Percentiles rank a stretch among this genome's conserved stretches.
Evolutionary conservation across 2,329 filamentous ascomycete species (phyloP).

Genomic region (Coleophoma cylindrospora): DNA sequence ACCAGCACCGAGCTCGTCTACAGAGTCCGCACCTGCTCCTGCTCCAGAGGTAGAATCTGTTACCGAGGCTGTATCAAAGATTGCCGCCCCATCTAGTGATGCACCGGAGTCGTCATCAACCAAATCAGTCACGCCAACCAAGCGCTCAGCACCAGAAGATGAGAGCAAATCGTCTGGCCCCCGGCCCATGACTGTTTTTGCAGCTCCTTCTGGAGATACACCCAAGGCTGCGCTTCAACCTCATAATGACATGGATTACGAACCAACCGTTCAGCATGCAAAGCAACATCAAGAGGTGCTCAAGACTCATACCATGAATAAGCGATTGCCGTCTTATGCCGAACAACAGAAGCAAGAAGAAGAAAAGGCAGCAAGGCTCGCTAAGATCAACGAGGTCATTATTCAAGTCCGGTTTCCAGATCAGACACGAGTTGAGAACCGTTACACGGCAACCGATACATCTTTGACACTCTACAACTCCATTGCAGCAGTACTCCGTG

Average conservation of each 20-base stretch:
- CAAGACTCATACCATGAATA: constrained; percentile 59
- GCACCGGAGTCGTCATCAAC: background rate
- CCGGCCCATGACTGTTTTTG: constrained; percentile 64
- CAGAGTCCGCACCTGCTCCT: constrained; percentile 9
- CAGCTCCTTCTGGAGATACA: constrained; percentile 67
- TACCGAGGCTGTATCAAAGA: constrained; percentile 12
- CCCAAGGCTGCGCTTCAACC: constrained; percentile 68
- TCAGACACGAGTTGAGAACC: constrained; percentile 70
- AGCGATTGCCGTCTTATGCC: constrained; percentile 73
- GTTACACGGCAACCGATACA: constrained; percentile 64
- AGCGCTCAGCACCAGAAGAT: constrained; percentile 6
- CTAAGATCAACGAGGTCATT: constrained; percentile 61
- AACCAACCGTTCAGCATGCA: constrained; percentile 70
- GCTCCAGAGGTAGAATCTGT: constrained; percentile 5
- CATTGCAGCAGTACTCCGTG: constrained; percentile 66
- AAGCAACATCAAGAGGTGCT: constrained; percentile 69
- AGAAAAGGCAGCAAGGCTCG: constrained; percentile 59
- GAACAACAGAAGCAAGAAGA: constrained; percentile 70
- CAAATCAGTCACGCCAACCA: constrained; percentile 3
- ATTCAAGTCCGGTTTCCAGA: constrained; percentile 87
- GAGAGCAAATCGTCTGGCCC: constrained; percentile 21
- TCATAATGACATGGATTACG: constrained; percentile 70
- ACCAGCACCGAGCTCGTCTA: constrained; percentile 1
- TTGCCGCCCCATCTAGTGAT: constrained; percentile 4
- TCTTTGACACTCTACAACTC: constrained; percentile 69